Conservation (phyloP, 2,329 filamentous ascomycete species). For the Shiraia bambusicola region DNA sequence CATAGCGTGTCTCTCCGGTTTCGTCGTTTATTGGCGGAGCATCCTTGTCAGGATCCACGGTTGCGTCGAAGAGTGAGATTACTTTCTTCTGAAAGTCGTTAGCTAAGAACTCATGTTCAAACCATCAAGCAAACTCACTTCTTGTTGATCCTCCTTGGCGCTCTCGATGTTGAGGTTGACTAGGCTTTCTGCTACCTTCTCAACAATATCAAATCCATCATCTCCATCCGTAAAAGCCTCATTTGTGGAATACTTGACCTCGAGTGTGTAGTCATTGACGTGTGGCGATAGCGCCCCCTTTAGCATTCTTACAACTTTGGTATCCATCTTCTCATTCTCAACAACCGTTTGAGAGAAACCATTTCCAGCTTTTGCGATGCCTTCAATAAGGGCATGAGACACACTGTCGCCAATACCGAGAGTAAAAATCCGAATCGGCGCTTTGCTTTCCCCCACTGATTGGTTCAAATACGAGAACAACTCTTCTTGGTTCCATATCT, state of each 20-base stretch:
- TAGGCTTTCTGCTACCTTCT: conserved; percentile 57
- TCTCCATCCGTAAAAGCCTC: conserved; percentile 17
- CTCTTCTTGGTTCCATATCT: conserved; percentile 53
- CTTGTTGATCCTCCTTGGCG: conserved; percentile 11
- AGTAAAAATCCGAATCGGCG: conserved; percentile 57
- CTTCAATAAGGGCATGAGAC: conserved; percentile 60
- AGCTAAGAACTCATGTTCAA: conserved; percentile 6
- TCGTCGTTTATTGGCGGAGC: conserved; percentile 29
- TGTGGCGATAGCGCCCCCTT: conserved; percentile 69
- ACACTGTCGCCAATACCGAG: conserved; percentile 58
- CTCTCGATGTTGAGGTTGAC: conserved; percentile 39
- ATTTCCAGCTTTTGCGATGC: conserved; percentile 59
- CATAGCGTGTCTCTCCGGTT: conserved; percentile 44
- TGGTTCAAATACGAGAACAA: conserved; percentile 54
- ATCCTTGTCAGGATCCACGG: conserved; percentile 48
- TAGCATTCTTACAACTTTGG: conserved; percentile 71
- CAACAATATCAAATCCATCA: conserved; percentile 65
- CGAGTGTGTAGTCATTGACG: conserved; percentile 63
- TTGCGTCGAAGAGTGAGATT: conserved; percentile 63
- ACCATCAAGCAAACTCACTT: conserved; percentile 6
- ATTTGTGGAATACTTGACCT: conserved; percentile 59
- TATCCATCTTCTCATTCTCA: conserved; percentile 65
- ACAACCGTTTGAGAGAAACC: conserved; percentile 64
- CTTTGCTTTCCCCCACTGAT: conserved; percentile 44
- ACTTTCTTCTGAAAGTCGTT: conserved; percentile 39